Percentiles rank a stretch among this genome's conserved stretches.
Evolutionary conservation across 2,329 filamentous ascomycete species (phyloP).

Genomic region (Beauveria australis): DNA sequence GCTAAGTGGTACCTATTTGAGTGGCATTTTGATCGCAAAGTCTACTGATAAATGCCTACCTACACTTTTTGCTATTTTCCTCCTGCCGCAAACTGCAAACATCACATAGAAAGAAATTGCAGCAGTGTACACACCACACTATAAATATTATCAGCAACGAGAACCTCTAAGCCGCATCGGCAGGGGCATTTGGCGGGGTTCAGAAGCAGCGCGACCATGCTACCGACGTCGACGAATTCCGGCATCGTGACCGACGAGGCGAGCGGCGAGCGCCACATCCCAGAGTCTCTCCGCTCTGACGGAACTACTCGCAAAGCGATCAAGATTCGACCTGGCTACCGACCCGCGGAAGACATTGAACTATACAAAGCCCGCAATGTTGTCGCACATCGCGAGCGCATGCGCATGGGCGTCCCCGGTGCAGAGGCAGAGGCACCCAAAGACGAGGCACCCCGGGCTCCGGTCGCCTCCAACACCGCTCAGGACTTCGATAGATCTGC

Average conservation of each 20-base stretch:
- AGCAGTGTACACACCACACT: background rate
- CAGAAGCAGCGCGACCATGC: slow-evolving; percentile 27
- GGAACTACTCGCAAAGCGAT: slow-evolving; percentile 92
- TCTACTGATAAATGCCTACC: background rate
- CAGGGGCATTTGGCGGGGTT: background rate
- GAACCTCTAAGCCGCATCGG: background rate
- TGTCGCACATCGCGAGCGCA: slow-evolving; percentile 71
- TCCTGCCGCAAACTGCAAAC: background rate
- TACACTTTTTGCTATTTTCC: background rate
- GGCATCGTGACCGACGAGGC: slow-evolving; percentile 69
- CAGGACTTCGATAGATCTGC: background rate
- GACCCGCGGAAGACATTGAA: slow-evolving; percentile 89
- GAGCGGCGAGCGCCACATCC: slow-evolving; percentile 81
- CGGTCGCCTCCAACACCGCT: slow-evolving; percentile 26
- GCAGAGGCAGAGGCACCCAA: slow-evolving; percentile 53
- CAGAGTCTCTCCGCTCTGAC: slow-evolving; percentile 76
- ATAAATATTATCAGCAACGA: background rate
- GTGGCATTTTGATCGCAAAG: background rate
- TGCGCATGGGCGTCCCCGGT: slow-evolving; percentile 59
- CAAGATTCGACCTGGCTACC: slow-evolving; percentile 86
- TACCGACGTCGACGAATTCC: slow-evolving; percentile 47
- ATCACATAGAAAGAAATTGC: background rate
- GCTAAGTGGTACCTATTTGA: background rate
- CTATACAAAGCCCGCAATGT: slow-evolving; percentile 91
- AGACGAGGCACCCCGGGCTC: slow-evolving; percentile 30